Evolutionary conservation across 192 early-diverging fungal genomes (phyloP).

Genomic region (Backusella circina): DNA sequence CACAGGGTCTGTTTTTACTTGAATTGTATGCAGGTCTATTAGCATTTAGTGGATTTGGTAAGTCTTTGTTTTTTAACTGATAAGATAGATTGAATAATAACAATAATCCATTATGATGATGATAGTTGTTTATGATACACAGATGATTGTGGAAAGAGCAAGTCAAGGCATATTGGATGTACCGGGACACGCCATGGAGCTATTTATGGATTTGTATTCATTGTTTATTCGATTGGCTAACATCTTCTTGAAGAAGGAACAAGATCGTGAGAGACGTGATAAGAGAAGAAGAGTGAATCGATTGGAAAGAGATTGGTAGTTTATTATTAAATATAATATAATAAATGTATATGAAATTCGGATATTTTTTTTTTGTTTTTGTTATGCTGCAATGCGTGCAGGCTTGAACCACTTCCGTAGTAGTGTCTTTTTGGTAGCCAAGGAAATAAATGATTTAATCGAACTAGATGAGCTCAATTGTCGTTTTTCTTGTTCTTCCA

Average conservation of each 20-base stretch:
- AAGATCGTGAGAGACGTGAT: slow-evolving; percentile 16
- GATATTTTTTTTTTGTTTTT: neutral
- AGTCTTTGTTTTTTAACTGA: neutral
- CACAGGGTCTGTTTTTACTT: slow-evolving; percentile 32
- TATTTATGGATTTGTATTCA: slow-evolving; percentile 48
- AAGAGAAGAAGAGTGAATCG: neutral
- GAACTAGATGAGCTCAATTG: neutral
- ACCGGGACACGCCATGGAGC: slow-evolving; percentile 34
- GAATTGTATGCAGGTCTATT: slow-evolving; percentile 50
- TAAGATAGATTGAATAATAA: neutral
- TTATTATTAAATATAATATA: neutral
- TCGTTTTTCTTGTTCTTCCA: neutral
- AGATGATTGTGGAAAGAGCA: slow-evolving; percentile 46
- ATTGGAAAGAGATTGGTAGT: neutral
- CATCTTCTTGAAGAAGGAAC: slow-evolving; percentile 37
- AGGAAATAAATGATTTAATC: neutral
- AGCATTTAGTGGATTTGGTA: slow-evolving; percentile 41
- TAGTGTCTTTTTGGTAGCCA: neutral
- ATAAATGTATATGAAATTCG: neutral
- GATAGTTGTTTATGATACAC: slow-evolving; percentile 53
- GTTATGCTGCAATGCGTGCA: neutral
- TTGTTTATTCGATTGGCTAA: slow-evolving; percentile 47
- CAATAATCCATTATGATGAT: neutral
- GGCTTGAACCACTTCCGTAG: neutral
- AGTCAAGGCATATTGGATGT: slow-evolving; percentile 35